Conservation (phyloP, 1,139 yeast species). For the Sugiyamaella sp. region DNA sequence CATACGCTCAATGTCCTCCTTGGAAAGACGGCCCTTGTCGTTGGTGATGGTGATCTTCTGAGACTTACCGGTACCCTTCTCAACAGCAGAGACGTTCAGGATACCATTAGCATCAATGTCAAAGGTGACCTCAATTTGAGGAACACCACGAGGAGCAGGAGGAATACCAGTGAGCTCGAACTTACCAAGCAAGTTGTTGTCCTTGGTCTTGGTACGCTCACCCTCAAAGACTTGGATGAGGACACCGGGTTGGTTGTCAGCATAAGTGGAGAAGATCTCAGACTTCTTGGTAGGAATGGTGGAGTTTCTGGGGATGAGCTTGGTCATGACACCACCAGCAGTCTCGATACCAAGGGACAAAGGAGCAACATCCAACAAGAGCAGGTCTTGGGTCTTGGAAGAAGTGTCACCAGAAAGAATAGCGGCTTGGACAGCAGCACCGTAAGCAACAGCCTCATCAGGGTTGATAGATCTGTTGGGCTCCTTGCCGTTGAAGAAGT, state of each 20-base stretch:
- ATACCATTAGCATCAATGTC: constrained; percentile 93
- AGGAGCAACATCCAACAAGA: constrained; percentile 85
- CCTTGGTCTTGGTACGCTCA: constrained; percentile 92
- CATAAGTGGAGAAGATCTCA: constrained; percentile 86
- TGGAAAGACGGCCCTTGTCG: constrained; percentile 95
- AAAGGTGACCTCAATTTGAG: constrained; percentile 91
- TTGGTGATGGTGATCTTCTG: constrained; percentile 83
- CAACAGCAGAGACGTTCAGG: constrained; percentile 90
- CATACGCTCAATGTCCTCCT: constrained; percentile 95
- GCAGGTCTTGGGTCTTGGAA: constrained; percentile 78
- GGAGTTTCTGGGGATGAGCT: constrained; percentile 89
- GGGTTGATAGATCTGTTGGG: constrained; percentile 97
- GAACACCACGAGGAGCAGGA: constrained; percentile 96
- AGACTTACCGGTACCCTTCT: constrained; percentile 85
- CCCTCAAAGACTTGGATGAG: constrained; percentile 92
- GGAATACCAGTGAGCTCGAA: constrained; percentile 91
- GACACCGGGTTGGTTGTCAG: constrained; percentile 94
- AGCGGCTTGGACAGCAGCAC: constrained; percentile 95
- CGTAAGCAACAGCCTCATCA: constrained; percentile 98
- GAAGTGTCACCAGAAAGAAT: constrained; percentile 89
- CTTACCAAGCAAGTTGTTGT: constrained; percentile 92
- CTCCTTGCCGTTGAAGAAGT: constrained; percentile 98
- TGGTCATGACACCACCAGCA: constrained; percentile 94
- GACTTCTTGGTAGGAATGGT: constrained; percentile 94
- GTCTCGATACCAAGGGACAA: constrained; percentile 91